Conservation (phyloP, 352 stramenopile species). For the Phytophthora hybrid region DNA sequence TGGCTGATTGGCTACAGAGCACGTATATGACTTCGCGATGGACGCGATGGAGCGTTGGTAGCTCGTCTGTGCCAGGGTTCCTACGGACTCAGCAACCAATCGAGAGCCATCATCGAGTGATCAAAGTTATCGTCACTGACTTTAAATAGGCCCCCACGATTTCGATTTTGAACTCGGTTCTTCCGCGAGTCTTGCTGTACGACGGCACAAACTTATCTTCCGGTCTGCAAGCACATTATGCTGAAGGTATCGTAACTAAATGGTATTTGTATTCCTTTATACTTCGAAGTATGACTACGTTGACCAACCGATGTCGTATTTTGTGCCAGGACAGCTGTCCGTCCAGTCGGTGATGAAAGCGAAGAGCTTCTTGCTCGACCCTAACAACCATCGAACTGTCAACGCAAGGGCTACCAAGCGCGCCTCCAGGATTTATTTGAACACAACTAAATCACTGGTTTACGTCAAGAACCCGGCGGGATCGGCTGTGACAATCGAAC, state of each 20-base stretch:
- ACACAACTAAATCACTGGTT: background rate
- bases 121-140: background rate
- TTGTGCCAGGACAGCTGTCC: background rate
- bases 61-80: too few relatives aligned
- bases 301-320: too few relatives aligned
- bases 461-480: background rate
- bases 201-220: background rate
- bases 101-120: background rate
- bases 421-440: background rate
- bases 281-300: too few relatives aligned
- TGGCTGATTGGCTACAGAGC: too few relatives aligned
- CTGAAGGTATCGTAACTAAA: background rate
- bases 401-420: background rate
- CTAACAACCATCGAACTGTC: background rate
- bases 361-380: background rate
- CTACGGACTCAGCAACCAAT: background rate
- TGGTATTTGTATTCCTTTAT: too few relatives aligned
- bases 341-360: background rate
- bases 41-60: too few relatives aligned
- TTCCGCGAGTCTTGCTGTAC: background rate
- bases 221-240: background rate
- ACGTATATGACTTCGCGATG: too few relatives aligned
- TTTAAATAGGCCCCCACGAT: background rate
- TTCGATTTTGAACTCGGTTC: background rate
- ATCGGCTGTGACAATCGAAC: background rate